phyloP scores from a whole-genome alignment of 148 eudicot species.

The Fallopia convolvulus region DNA sequence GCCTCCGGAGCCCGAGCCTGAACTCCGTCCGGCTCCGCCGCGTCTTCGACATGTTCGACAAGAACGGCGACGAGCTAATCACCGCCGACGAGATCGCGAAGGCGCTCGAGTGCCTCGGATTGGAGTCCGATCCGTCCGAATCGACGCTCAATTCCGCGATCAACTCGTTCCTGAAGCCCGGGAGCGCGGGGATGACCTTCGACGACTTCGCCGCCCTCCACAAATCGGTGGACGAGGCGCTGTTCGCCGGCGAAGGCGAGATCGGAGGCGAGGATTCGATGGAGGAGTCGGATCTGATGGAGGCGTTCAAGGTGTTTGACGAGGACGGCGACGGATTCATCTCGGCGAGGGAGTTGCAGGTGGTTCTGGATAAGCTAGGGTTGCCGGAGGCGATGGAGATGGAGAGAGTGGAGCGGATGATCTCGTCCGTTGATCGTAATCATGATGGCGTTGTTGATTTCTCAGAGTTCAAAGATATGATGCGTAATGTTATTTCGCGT shows the following conservation, averaged over 20 bases:
- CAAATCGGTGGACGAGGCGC: slow-evolving; percentile 37
- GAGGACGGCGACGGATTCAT: slow-evolving; percentile 80
- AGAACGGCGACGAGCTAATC: slow-evolving; percentile 55
- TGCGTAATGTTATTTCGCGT: slow-evolving; percentile 46
- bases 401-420: slow-evolving; percentile 55
- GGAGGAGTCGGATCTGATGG: slow-evolving; percentile 61
- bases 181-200: slow-evolving; percentile 36
- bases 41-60: slow-evolving; percentile 74
- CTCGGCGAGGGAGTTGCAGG: slow-evolving; percentile 69
- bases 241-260: slow-evolving; percentile 27
- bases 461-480: slow-evolving; percentile 79
- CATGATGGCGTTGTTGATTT: slow-evolving; percentile 76
- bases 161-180: slow-evolving; percentile 37
- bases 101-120: slow-evolving; percentile 53
- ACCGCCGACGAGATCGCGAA: slow-evolving; percentile 52
- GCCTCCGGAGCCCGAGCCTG: slow-evolving; percentile 61
- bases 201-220: slow-evolving; percentile 62
- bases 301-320: slow-evolving; percentile 92
- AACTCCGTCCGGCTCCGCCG: slow-evolving; percentile 66
- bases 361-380: slow-evolving; percentile 57
- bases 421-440: slow-evolving; percentile 58
- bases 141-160: slow-evolving; percentile 28
- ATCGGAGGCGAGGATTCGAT: slow-evolving; percentile 9
- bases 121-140: slow-evolving; percentile 39
- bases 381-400: slow-evolving; percentile 54